Percentiles rank a stretch among this genome's conserved stretches.
Evolutionary conservation across 2,329 filamentous ascomycete genomes (phyloP).

Genomic region (Colletotrichum higginsianum): DNA sequence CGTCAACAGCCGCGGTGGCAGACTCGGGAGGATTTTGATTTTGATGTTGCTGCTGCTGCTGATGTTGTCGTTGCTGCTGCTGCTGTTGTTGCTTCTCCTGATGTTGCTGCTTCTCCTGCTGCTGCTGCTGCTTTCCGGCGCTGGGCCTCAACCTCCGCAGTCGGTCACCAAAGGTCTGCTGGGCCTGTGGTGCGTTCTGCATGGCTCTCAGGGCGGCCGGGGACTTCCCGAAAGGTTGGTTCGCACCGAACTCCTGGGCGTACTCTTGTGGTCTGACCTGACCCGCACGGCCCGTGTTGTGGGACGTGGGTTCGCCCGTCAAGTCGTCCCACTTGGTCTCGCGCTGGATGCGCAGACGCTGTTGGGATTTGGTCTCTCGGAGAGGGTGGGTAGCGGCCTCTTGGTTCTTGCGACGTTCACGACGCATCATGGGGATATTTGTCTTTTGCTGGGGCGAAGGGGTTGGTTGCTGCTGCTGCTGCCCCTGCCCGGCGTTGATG

Average conservation of each 20-base stretch:
- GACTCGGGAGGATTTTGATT: slow-evolving; percentile 38
- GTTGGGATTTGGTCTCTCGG: slow-evolving; percentile 57
- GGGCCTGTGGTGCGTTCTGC: slow-evolving; percentile 42
- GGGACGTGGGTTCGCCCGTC: slow-evolving; percentile 76
- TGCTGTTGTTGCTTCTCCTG: slow-evolving; percentile 43
- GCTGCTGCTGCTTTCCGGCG: slow-evolving; percentile 34
- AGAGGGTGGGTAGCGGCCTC: slow-evolving; percentile 54
- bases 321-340: slow-evolving; percentile 75
- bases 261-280: slow-evolving; percentile 70
- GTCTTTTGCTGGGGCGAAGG: slow-evolving; percentile 51
- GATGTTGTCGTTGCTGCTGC: neutral
- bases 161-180: slow-evolving; percentile 60
- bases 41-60: no score
- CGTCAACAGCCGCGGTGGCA: slow-evolving; percentile 28
- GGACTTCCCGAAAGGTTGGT: slow-evolving; percentile 43
- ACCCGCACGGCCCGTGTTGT: slow-evolving; percentile 67
- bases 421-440: slow-evolving; percentile 68
- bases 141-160: slow-evolving; percentile 58
- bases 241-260: slow-evolving; percentile 54
- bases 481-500: slow-evolving; percentile 7
- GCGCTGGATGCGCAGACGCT: slow-evolving; percentile 50
- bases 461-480: slow-evolving; percentile 42
- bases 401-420: slow-evolving; percentile 63
- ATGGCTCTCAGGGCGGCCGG: slow-evolving; percentile 45
- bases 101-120: slow-evolving; percentile 33